A percentile compares a stretch with the other conserved stretches of the same genome.
Evolutionary conservation across 129 eudicot species (phyloP).

Genomic region (Escallonia herrerae): DNA sequence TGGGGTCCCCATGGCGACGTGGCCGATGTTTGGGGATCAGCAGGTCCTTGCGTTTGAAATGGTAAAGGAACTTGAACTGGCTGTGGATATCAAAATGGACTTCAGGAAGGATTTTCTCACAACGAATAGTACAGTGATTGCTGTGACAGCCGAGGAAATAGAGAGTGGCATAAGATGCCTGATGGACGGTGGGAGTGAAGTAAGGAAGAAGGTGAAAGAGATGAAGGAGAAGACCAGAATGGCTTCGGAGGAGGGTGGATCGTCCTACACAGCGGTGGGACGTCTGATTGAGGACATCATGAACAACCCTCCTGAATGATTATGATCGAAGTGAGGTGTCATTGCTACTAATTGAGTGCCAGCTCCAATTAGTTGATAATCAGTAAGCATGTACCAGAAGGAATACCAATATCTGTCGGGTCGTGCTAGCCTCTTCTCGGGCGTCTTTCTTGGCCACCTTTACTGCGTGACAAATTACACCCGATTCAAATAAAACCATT

Average conservation of each 20-base stretch:
- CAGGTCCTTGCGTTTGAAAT: neutral
- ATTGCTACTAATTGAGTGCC: no score
- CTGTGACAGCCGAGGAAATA: neutral
- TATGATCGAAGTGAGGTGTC: no score
- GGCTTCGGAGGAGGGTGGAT: neutral
- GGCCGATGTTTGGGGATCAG: constrained; percentile 1
- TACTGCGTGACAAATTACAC: no score
- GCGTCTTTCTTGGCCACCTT: no score
- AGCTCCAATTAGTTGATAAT: no score
- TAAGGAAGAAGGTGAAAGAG: neutral
- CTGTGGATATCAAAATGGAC: neutral
- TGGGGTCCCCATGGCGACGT: neutral
- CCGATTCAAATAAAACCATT: no score
- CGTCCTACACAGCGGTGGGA: neutral
- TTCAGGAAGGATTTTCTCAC: neutral
- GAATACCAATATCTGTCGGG: no score
- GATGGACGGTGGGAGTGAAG: neutral
- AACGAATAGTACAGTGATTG: neutral
- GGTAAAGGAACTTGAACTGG: neutral
- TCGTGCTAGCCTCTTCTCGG: no score
- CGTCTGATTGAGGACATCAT: neutral
- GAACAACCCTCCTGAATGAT: neutral
- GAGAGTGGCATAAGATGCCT: neutral
- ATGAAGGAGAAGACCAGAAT: neutral
- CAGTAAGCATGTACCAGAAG: no score